Evolutionary conservation across 306 rosid species (phyloP).

Genomic region (Geum urbanum): DNA sequence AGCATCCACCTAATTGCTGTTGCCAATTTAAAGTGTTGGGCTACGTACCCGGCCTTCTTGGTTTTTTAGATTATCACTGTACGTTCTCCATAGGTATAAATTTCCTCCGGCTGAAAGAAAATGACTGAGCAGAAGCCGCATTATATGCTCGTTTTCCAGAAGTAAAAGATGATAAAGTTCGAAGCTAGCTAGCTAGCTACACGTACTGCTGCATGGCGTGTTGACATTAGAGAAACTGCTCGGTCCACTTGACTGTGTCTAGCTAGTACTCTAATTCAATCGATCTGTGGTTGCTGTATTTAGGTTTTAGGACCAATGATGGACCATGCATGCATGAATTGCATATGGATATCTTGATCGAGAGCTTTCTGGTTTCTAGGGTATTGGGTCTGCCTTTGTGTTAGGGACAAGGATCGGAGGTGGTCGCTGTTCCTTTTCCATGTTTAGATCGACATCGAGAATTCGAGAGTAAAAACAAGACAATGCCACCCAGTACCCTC

Average conservation of each 20-base stretch:
- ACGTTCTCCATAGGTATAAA: too few relatives aligned
- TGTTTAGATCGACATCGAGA: neutral
- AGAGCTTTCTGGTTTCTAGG: too few relatives aligned
- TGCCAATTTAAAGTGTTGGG: too few relatives aligned
- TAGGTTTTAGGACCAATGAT: neutral
- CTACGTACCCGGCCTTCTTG: too few relatives aligned
- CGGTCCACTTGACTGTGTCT: slow-evolving; percentile 5
- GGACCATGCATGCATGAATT: neutral
- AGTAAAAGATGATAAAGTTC: neutral
- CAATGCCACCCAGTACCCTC: neutral
- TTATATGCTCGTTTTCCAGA: neutral
- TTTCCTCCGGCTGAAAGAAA: too few relatives aligned
- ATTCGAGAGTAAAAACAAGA: neutral
- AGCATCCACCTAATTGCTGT: too few relatives aligned
- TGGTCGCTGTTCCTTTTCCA: neutral
- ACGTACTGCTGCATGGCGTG: neutral
- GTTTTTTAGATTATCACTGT: too few relatives aligned
- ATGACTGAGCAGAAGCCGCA: too few relatives aligned
- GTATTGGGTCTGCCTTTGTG: neutral
- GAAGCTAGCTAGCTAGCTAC: neutral
- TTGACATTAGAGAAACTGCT: neutral
- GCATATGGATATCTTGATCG: neutral
- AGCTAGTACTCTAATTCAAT: neutral
- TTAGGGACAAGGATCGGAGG: neutral
- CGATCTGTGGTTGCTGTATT: neutral